A percentile compares a stretch with the other conserved stretches of the same genome.
These are phyloP conservation scores for Stylonectria norvegica DNA, from an alignment of 2,329 filamentous ascomycete genomes.

Conservation along the genomic window DNA sequence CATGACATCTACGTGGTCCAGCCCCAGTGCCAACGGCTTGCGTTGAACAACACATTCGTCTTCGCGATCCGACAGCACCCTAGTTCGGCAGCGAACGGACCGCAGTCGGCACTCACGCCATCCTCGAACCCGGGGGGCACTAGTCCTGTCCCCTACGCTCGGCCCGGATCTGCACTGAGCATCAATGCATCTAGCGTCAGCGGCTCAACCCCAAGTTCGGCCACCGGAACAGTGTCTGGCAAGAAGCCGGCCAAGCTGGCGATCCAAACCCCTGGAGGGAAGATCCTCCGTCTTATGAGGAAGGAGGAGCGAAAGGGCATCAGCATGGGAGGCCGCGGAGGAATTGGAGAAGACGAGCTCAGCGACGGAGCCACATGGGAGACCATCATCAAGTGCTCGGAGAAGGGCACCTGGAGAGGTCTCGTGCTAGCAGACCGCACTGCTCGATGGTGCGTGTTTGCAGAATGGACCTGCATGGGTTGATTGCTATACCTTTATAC, in stretches of 20 bases:
- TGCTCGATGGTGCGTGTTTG: conserved; percentile 88
- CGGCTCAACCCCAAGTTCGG: conserved; percentile 54
- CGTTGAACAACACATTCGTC: conserved; percentile 95
- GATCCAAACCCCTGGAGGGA: conserved; percentile 89
- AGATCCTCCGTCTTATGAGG: conserved; percentile 83
- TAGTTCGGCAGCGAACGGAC: conserved; percentile 44
- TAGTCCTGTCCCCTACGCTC: conserved; percentile 59
- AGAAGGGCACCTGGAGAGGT: conserved; percentile 76
- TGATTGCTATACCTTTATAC: conserved; percentile 21
- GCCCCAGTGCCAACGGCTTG: conserved; percentile 84
- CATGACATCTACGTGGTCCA: conserved; percentile 97
- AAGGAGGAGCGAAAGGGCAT: conserved; percentile 67
- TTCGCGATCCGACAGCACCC: conserved; percentile 94
- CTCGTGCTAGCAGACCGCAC: conserved; percentile 79
- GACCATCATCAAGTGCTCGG: conserved; percentile 86
- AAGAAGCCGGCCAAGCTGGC: conserved; percentile 93
- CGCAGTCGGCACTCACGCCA: conserved; percentile 40
- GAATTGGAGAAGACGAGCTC: conserved; percentile 49
- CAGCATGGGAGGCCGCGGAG: conserved; percentile 42
- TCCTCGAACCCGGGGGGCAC: conserved; percentile 46
- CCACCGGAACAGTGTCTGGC: conserved; percentile 50
- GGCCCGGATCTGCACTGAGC: conserved; percentile 62
- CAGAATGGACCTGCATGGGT: conserved; percentile 69
- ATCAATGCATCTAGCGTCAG: conserved; percentile 58
- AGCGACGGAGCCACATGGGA: conserved; percentile 78